phyloP scores from a whole-genome alignment of 1,284 basidiomycete genomes.

The Rhodotorula sp. region DNA sequence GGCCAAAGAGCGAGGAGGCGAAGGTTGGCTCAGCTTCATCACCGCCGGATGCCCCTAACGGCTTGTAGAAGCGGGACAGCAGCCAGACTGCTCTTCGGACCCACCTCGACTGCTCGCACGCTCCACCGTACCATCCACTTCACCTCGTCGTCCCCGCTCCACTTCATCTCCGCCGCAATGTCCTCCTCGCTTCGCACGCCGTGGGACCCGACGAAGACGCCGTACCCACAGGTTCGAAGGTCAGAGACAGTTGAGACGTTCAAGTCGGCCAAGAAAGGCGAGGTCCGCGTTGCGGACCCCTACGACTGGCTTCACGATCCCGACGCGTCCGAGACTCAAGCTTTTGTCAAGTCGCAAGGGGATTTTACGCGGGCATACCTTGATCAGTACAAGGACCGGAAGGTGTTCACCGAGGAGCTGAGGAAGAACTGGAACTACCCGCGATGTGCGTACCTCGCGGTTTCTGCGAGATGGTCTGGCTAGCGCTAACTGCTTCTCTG shows the following conservation, averaged over 20 bases:
- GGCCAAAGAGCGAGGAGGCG: not conserved
- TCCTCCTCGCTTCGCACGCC: slow-evolving; percentile 10
- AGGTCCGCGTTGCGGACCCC: slow-evolving; percentile 65
- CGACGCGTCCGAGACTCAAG: slow-evolving; percentile 59
- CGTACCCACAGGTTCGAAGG: slow-evolving; percentile 64
- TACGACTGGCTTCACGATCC: slow-evolving; percentile 54
- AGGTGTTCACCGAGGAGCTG: slow-evolving; percentile 61
- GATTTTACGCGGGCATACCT: slow-evolving; percentile 61
- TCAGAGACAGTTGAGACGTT: slow-evolving; percentile 66
- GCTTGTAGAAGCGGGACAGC: not conserved
- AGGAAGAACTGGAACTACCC: slow-evolving; percentile 66
- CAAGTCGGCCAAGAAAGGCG: slow-evolving; percentile 61
- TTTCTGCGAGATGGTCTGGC: not conserved
- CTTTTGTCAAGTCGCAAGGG: slow-evolving; percentile 65
- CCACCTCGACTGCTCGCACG: no score
- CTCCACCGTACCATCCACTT: not conserved
- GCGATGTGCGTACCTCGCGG: slow-evolving; percentile 54
- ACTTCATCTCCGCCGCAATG: not conserved
- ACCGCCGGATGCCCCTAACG: not conserved
- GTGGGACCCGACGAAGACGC: slow-evolving; percentile 22
- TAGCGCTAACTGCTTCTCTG: not conserved
- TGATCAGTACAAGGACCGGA: slow-evolving; percentile 60
- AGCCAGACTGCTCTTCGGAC: no score
- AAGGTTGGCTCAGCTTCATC: not conserved
- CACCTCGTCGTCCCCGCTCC: not conserved